A percentile compares a stretch with the other conserved stretches of the same genome.
Evolutionary conservation across 345 rosid species (phyloP).

Genomic region (Lepidium aucheri): DNA sequence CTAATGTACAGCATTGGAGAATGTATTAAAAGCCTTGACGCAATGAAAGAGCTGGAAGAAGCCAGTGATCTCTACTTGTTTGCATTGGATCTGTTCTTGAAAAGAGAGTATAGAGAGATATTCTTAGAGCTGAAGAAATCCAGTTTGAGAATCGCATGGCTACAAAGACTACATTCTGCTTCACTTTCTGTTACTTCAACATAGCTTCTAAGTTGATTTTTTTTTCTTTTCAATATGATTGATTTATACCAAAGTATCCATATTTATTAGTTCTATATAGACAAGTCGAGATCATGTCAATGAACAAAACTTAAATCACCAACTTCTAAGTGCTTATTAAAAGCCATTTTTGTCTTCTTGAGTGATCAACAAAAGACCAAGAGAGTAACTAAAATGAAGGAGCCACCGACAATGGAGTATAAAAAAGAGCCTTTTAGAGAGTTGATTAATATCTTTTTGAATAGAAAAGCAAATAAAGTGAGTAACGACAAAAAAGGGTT

Average conservation of each 20-base stretch:
- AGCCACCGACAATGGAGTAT: slow-evolving; percentile 15
- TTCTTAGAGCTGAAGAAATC: slow-evolving; percentile 46
- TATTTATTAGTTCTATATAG: no score
- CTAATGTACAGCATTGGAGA: slow-evolving; percentile 36
- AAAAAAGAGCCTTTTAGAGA: background rate
- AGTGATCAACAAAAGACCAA: no score
- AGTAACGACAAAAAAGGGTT: slow-evolving; percentile 12
- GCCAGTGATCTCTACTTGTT: slow-evolving; percentile 43
- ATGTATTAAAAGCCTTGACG: slow-evolving; percentile 43
- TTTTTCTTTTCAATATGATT: background rate
- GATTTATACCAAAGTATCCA: background rate
- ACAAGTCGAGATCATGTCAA: background rate
- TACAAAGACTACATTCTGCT: slow-evolving; percentile 33
- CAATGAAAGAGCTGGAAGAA: slow-evolving; percentile 38
- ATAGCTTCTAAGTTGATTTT: background rate
- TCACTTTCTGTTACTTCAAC: background rate
- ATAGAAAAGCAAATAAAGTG: slow-evolving; percentile 7
- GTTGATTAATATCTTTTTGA: background rate
- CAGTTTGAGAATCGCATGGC: slow-evolving; percentile 39
- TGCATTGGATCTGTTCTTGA: slow-evolving; percentile 44
- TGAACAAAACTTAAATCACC: background rate
- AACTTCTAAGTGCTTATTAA: background rate
- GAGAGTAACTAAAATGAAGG: background rate
- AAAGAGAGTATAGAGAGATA: slow-evolving; percentile 49
- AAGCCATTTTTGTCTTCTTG: background rate